Evolutionary conservation across 305 asterid species (phyloP).

Genomic region (Solanum hybrid): DNA sequence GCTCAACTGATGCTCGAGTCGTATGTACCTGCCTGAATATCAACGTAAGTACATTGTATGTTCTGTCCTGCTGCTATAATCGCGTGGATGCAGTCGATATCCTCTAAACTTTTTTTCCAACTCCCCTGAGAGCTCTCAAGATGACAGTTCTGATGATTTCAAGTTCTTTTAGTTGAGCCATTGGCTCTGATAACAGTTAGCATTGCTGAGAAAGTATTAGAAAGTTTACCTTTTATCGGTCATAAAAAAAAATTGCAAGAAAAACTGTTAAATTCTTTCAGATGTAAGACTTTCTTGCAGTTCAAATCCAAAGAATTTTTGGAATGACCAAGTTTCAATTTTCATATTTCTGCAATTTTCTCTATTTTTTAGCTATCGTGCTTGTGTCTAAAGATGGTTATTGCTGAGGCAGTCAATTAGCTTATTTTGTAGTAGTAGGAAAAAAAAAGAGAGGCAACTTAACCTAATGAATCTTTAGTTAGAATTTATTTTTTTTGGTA

Average conservation of each 20-base stretch:
- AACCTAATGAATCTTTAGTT: background rate
- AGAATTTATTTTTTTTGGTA: no score
- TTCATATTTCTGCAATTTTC: background rate
- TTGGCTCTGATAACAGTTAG: background rate
- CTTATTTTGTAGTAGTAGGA: background rate
- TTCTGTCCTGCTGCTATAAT: background rate
- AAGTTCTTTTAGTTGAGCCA: background rate
- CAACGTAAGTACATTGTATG: background rate
- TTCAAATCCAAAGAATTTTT: background rate
- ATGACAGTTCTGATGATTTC: background rate
- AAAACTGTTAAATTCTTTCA: background rate
- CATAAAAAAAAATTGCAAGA: background rate
- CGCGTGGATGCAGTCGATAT: background rate
- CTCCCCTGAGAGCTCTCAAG: background rate
- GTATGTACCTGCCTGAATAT: constrained; percentile 60
- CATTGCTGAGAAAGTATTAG: background rate
- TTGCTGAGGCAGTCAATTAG: background rate
- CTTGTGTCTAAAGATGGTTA: background rate
- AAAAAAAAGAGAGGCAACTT: background rate
- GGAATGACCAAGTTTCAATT: background rate
- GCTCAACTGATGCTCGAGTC: constrained; percentile 88
- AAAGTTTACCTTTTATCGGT: background rate
- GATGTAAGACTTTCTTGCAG: background rate
- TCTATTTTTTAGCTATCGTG: background rate
- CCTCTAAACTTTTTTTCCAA: background rate